Conservation (phyloP, 805 yeast species). For the Metschnikowia similis region DNA sequence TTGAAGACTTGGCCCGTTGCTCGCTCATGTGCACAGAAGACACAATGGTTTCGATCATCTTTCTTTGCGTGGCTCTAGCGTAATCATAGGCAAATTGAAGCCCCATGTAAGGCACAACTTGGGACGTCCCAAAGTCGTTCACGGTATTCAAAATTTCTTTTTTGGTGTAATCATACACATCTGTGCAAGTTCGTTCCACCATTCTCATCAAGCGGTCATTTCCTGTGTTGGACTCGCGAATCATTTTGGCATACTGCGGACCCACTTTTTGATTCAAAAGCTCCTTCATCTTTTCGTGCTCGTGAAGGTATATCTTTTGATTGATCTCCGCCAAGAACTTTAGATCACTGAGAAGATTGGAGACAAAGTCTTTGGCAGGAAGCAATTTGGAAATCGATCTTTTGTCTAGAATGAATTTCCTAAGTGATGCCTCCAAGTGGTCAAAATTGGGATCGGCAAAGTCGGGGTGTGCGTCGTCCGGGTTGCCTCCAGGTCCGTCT, state of each 20-base stretch:
- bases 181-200: conserved; percentile 56
- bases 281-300: conserved; percentile 41
- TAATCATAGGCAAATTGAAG: conserved; percentile 62
- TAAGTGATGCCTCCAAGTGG: conserved; percentile 73
- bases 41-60: conserved; percentile 61
- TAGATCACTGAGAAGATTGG: conserved; percentile 67
- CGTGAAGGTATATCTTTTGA: conserved; percentile 47
- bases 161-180: conserved; percentile 59
- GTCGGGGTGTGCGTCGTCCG: conserved; percentile 28
- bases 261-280: conserved; percentile 51
- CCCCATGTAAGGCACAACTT: conserved; percentile 58
- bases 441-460: conserved; percentile 65
- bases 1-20: conserved; percentile 56
- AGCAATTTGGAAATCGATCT: conserved; percentile 82
- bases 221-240: conserved; percentile 49
- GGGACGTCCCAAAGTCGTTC: conserved; percentile 45
- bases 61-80: conserved; percentile 63
- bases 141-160: conserved; percentile 50
- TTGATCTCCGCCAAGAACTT: conserved; percentile 59
- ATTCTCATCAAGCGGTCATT: conserved; percentile 57
- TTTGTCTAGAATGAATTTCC: conserved; percentile 84
- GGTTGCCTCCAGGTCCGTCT: conserved; percentile 25
- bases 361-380: conserved; percentile 87
- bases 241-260: conserved; percentile 58
- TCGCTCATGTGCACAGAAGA: conserved; percentile 65